Percentiles rank a stretch among this genome's conserved stretches.
Conservation (phyloP, 2,329 filamentous ascomycete genomes). For the Hymenoscyphus infarciens region DNA sequence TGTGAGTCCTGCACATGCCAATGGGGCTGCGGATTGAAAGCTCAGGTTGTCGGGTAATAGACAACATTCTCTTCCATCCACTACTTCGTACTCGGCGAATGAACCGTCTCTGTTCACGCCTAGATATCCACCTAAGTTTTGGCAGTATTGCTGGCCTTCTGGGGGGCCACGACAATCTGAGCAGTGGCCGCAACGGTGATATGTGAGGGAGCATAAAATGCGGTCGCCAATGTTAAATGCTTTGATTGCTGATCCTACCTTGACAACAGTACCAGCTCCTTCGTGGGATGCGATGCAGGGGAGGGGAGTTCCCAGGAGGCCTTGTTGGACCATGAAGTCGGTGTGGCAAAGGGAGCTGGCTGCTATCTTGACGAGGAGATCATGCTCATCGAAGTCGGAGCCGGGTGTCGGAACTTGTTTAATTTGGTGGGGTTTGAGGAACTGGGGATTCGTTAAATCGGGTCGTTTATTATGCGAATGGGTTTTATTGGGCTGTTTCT, state of each 20-base stretch:
- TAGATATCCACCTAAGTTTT: constrained; percentile 41
- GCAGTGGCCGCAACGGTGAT: constrained; percentile 52
- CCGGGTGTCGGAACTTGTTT: constrained; percentile 46
- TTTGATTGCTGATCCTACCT: constrained; percentile 32
- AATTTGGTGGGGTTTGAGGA: constrained; percentile 53
- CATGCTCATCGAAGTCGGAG: constrained; percentile 41
- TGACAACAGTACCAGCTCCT: constrained; percentile 33
- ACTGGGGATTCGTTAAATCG: constrained; percentile 32
- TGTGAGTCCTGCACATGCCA: constrained; percentile 54
- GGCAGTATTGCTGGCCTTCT: constrained; percentile 51
- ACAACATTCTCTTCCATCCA: constrained; percentile 46
- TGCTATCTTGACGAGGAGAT: constrained; percentile 58
- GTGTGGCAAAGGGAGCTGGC: constrained; percentile 61
- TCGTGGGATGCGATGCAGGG: constrained; percentile 49
- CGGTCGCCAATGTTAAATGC: constrained; percentile 36
- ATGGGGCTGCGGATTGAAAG: constrained; percentile 50
- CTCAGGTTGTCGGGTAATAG: constrained; percentile 46
- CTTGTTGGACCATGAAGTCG: constrained; percentile 52
- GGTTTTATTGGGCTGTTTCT: no score
- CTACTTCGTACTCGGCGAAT: constrained; percentile 54
- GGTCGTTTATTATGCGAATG: no score
- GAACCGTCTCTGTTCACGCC: constrained; percentile 51
- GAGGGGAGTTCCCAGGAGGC: constrained; percentile 45
- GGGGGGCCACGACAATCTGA: constrained; percentile 45
- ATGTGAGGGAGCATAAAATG: constrained; percentile 53